Conservation (phyloP, 2,329 filamentous ascomycete species). For the Epichloe gansuensis region DNA sequence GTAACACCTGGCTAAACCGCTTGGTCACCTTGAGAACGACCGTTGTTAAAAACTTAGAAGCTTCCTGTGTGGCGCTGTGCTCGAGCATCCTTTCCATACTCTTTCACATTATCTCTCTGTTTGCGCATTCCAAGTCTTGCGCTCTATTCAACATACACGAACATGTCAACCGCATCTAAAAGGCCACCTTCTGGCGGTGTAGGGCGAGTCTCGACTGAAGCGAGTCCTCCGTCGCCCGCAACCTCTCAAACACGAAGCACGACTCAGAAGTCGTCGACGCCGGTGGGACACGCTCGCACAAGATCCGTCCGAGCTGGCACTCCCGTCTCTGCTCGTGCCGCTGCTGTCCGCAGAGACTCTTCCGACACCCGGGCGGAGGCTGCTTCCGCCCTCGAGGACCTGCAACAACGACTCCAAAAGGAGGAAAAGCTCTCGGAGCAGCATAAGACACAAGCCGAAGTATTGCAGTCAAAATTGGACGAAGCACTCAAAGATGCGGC, state of each 20-base stretch:
- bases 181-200: conserved; percentile 37
- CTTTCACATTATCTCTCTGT: background rate
- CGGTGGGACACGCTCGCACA: conserved; percentile 36
- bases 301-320: conserved; percentile 52
- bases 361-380: conserved; percentile 70
- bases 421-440: conserved; percentile 68
- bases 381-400: conserved; percentile 65
- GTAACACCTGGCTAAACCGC: background rate
- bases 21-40: background rate
- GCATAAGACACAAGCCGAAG: conserved; percentile 70
- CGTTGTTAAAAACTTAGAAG: background rate
- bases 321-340: conserved; percentile 62
- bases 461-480: conserved; percentile 75
- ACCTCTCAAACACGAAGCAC: conserved; percentile 26
- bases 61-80: background rate
- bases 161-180: conserved; percentile 41
- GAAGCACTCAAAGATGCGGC: conserved; percentile 73
- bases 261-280: conserved; percentile 31
- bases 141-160: conserved; percentile 6
- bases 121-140: background rate
- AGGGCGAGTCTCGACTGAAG: conserved; percentile 30
- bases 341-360: conserved; percentile 46
- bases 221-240: conserved; percentile 17
- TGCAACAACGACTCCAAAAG: conserved; percentile 70
- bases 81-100: background rate